Conservation (phyloP, 148 eudicot genomes). For the Agrostemma githago region DNA sequence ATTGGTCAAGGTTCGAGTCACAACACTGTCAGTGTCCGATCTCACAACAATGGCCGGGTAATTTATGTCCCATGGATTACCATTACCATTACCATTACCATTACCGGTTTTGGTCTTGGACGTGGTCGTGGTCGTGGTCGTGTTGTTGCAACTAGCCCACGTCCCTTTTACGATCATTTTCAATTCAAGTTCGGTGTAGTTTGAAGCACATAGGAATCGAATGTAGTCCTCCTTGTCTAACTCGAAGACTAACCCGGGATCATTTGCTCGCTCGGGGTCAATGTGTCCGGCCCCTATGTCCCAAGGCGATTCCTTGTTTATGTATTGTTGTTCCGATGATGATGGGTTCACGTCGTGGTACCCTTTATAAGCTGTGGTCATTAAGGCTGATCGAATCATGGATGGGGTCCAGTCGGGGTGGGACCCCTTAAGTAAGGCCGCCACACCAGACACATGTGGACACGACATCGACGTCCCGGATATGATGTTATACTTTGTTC, state of each 20-base stretch:
- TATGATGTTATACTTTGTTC: slow-evolving; percentile 27
- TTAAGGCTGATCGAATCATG: slow-evolving; percentile 39
- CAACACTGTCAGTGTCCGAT: background rate
- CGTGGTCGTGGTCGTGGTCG: background rate
- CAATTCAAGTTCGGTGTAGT: slow-evolving; percentile 1
- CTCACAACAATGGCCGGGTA: slow-evolving; percentile 26
- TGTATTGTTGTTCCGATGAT: background rate
- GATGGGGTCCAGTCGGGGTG: slow-evolving; percentile 50
- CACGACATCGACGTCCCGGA: slow-evolving; percentile 54
- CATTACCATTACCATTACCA: background rate
- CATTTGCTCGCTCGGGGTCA: slow-evolving; percentile 28
- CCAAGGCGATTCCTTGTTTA: background rate
- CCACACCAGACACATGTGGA: slow-evolving; percentile 45
- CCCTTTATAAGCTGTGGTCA: slow-evolving; percentile 45
- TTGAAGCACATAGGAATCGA: slow-evolving; percentile 23
- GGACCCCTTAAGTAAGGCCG: slow-evolving; percentile 38
- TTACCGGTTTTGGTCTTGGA: too few species aligned
- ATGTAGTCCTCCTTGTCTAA: slow-evolving; percentile 21
- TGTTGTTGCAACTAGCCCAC: slow-evolving; percentile 12
- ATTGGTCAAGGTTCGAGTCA: slow-evolving; percentile 27
- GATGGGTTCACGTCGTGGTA: slow-evolving; percentile 17
- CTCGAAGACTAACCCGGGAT: slow-evolving; percentile 33
- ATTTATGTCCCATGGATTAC: slow-evolving; percentile 23
- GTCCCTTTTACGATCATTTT: slow-evolving; percentile 12
- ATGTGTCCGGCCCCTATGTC: slow-evolving; percentile 34